These are phyloP conservation scores for Davidsoniella australis DNA, from an alignment of 2,329 filamentous ascomycete species.

Conservation along the genomic window DNA sequence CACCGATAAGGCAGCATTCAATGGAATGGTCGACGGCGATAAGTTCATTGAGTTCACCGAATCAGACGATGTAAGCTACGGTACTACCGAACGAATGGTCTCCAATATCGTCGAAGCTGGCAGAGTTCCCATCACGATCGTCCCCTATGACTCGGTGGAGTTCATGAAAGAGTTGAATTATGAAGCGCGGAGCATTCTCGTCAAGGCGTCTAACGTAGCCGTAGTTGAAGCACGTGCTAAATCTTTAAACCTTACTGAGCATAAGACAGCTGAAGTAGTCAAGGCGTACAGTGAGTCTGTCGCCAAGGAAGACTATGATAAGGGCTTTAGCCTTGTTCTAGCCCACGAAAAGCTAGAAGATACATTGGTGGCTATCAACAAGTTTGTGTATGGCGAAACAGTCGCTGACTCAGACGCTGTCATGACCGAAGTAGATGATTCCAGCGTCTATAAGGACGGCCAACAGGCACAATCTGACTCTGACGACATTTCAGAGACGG, in stretches of 20 bases:
- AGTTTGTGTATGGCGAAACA: conserved; percentile 17
- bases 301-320: conserved; percentile 14
- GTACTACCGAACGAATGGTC: conserved; percentile 36
- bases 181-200: conserved; percentile 35
- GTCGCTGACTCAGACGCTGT: background rate
- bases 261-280: conserved; percentile 1
- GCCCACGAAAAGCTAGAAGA: conserved; percentile 17
- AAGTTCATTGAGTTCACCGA: conserved; percentile 39
- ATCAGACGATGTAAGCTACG: conserved; percentile 33
- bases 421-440: background rate
- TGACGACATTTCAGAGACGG: background rate
- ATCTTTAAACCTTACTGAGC: conserved; percentile 1
- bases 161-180: conserved; percentile 39
- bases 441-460: background rate
- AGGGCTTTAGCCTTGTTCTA: conserved; percentile 14
- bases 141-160: conserved; percentile 18
- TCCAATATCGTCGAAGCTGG: conserved; percentile 34
- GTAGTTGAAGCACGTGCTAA: conserved; percentile 1
- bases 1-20: conserved; percentile 37
- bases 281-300: conserved; percentile 12
- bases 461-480: background rate
- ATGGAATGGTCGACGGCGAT: conserved; percentile 41
- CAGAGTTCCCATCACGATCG: conserved; percentile 39
- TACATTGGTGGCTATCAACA: conserved; percentile 15
- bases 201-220: conserved; percentile 24